Evolutionary conservation across 208 protist genomes (phyloP), one percentile per base, ranked within the genome.

Genomic region (Vickermania spadyakhi): DNA sequence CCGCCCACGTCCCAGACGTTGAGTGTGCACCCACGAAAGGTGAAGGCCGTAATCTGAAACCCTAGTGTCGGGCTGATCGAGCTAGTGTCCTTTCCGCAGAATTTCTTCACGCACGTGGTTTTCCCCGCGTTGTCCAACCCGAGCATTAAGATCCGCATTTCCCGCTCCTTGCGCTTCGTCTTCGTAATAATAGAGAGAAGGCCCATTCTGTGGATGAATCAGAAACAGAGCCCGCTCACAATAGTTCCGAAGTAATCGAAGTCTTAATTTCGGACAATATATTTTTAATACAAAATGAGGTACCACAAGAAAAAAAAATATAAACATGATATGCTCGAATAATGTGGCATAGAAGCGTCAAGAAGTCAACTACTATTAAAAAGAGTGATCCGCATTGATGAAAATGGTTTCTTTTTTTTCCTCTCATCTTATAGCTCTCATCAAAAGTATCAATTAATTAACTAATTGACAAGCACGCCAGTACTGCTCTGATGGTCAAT

Each of bases 1-100:
- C 99, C 99, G 25, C 99, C 99, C 22, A 99, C 94, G 81, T 99
- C 99, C 98, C 98, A 99, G 31, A 99, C 85, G 66, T 99, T 99
- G 27, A 99, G 68, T 55, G 94, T 98, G 84, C 96, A 99, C 7
- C 88, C 93, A 18, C 91, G 55, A 62, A 98, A 97, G 55, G 96
- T 91, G 28, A 99, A 81, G 5, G 98, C 98, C 28, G 97, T 96
- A 61, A 99, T 99, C 71, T 99, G 98, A 72, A 99, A 99, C 7
- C 98, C 98, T 0, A 99, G 66, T 2, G 98, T 99, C 0, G 98
- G 98, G 51, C 86, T 94, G 61, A 99, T 98, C 3, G 75, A 88
- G 63, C 91, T 93, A 11, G 98, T 99, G 66, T 98, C 94, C 68
- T 99, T 97, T 13, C 96, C 97, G 64, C 98, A 99, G 72, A 99